Conservation (phyloP, 192 early-diverging fungal genomes). For the Podila epigama region DNA sequence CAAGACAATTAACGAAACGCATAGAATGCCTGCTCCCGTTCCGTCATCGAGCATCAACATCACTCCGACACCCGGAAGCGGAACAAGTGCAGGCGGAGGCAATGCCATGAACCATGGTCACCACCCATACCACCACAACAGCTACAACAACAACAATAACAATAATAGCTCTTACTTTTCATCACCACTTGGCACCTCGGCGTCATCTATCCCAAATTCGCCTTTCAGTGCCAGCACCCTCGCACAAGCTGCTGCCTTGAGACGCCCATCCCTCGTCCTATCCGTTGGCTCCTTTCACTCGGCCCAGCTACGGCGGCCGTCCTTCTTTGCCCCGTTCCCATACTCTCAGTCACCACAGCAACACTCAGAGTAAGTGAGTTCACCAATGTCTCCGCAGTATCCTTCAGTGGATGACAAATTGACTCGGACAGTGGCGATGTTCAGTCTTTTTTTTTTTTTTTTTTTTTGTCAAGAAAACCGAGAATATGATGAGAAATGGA, state of each 20-base stretch:
- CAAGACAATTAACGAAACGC: not conserved
- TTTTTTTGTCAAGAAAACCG: no score
- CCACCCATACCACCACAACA: not conserved
- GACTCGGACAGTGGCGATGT: no score
- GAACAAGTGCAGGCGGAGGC: no score
- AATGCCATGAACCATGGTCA: not conserved
- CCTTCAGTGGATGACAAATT: conserved; percentile 1
- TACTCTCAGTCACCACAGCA: conserved; percentile 46
- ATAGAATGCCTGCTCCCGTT: conserved; percentile 34
- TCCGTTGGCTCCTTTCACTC: conserved; percentile 46
- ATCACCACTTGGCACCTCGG: conserved; percentile 7
- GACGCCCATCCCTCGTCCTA: conserved; percentile 34
- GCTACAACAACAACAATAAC: not conserved
- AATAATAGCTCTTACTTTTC: conserved; percentile 10
- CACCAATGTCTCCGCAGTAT: no score
- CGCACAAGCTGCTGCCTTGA: conserved; percentile 29
- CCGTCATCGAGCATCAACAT: conserved; percentile 49
- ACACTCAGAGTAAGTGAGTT: conserved; percentile 28
- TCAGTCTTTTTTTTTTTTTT: not conserved
- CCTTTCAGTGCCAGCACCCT: conserved; percentile 35
- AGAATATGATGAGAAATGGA: no score
- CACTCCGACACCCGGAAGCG: not conserved
- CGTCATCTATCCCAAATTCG: conserved; percentile 13
- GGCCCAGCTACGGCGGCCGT: conserved; percentile 36
- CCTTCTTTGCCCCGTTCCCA: conserved; percentile 46